These are phyloP conservation scores for Talaromyces proteolyticus DNA, from an alignment of 495 filamentous ascomycete species.

Conservation along the genomic window DNA sequence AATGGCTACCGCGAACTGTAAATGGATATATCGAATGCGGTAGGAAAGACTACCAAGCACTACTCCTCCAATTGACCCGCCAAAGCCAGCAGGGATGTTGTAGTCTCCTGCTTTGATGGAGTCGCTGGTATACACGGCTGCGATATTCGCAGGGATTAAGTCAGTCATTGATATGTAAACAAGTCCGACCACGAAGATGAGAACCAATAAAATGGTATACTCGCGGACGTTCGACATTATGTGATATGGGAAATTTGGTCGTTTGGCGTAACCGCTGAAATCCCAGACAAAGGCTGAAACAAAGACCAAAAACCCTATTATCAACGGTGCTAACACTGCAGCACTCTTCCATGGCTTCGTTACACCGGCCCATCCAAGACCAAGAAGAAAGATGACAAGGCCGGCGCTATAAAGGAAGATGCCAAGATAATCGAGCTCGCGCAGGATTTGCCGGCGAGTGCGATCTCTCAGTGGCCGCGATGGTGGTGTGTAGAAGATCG, in stretches of 20 bases:
- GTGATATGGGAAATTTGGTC: not conserved
- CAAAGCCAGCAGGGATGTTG: constrained; percentile 5
- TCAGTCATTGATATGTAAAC: constrained; percentile 5
- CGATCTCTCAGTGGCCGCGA: constrained; percentile 3
- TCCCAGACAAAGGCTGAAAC: not conserved
- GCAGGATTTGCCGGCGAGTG: constrained; percentile 3
- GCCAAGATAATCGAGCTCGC: constrained; percentile 5
- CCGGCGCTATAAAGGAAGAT: not conserved
- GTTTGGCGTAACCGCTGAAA: constrained; percentile 2
- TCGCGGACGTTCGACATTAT: constrained; percentile 1
- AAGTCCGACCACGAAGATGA: constrained; percentile 1
- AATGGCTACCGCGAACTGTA: constrained; percentile 3
- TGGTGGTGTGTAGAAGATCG: constrained; percentile 8
- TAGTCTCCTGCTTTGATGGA: constrained; percentile 4
- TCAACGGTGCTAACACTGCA: not conserved
- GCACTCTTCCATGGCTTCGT: constrained; percentile 2
- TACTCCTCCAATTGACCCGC: not conserved
- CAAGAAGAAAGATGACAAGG: not conserved
- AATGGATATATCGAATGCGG: constrained; percentile 1
- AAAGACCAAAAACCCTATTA: not conserved
- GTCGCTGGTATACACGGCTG: constrained; percentile 6
- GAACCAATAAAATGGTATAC: not conserved
- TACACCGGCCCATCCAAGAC: constrained; percentile 1
- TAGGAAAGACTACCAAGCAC: constrained; percentile 1
- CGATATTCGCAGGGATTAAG: constrained; percentile 5